Base-by-base conservation (phyloP, 2,329 filamentous ascomycete genomes). In the Pseudogymnoascus sp. region DNA sequence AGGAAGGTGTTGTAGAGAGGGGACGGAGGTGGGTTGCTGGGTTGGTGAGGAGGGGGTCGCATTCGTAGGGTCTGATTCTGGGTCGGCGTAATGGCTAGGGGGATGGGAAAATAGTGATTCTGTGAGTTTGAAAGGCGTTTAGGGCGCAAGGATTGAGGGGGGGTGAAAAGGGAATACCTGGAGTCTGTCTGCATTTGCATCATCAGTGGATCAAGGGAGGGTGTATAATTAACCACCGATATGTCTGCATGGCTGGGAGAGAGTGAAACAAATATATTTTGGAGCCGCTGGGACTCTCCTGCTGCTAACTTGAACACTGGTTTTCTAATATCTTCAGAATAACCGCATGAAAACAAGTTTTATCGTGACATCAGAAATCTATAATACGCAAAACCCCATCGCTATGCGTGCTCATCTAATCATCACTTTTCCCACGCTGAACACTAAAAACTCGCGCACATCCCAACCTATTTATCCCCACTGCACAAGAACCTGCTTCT, bases 401-500 rank as follows among this genome's bases (percentile, higher is more conserved):
- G 44, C 44, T 51, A 51, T 51, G 44, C 27, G 44, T 51, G 13
- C 15, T 31, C 44, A 51, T 51, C 44, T 31, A 51, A 51, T 51
- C 44, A 51, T 51, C 25, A 51, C 44, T 31, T 51, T 51, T 51
- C 27, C 44, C 44, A 31, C 44, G 44, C 44, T 51, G 31, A 8
- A 51, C 44, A 51, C n/a, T 3, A 51, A 15, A 15, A 29, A 31
- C 25, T 51, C 44, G 13, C 27, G 15, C 44, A 31, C 44, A 31
- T 9, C 2, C 5, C 41, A 5, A 44, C 17, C 17, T 13, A 33
- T 33, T 69, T 71, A 85, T 21, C 84, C 84, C 84, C 84, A 86
- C 68, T 83, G 80, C 42, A 84, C 81, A 58, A 86, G 72, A 6
- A 87, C 82, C 71, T 84, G 77, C 71, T 85, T 86, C 71, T 85